Percentiles rank a stretch among this genome's conserved stretches.
These are phyloP conservation scores for Tuber borchii DNA, from an alignment of 495 filamentous ascomycete species.

Conservation along the genomic window DNA sequence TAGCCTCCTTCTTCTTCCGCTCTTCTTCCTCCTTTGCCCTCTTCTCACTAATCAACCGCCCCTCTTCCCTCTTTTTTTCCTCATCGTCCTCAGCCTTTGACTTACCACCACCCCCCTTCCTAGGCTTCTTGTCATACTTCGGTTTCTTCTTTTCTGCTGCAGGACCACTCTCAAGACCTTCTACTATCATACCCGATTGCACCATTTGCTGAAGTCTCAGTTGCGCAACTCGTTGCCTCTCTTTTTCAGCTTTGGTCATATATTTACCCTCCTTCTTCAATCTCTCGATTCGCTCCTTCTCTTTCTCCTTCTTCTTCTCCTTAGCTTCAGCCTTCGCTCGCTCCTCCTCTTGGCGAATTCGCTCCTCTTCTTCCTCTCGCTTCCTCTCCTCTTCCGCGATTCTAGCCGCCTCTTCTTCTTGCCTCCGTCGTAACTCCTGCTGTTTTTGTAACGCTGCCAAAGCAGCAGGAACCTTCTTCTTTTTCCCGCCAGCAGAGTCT, in stretches of 20 bases:
- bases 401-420: slow-evolving; percentile 69
- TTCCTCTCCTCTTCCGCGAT: slow-evolving; percentile 66
- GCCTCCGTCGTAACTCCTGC: slow-evolving; percentile 70
- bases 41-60: slow-evolving; percentile 59
- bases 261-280: slow-evolving; percentile 93
- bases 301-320: slow-evolving; percentile 82
- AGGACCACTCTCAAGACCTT: slow-evolving; percentile 56
- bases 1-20: slow-evolving; percentile 35
- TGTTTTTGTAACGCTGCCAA: slow-evolving; percentile 81
- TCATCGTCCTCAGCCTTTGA: slow-evolving; percentile 59
- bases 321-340: slow-evolving; percentile 66
- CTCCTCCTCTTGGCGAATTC: slow-evolving; percentile 62
- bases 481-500: slow-evolving; percentile 55
- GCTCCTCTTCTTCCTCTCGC: slow-evolving; percentile 62
- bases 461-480: slow-evolving; percentile 84
- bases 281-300: slow-evolving; percentile 92
- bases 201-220: slow-evolving; percentile 91
- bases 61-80: slow-evolving; percentile 62
- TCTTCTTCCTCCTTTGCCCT: slow-evolving; percentile 56
- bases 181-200: slow-evolving; percentile 75
- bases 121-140: slow-evolving; percentile 66
- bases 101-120: slow-evolving; percentile 61
- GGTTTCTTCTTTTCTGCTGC: slow-evolving; percentile 68
- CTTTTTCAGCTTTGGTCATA: slow-evolving; percentile 86
- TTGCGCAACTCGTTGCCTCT: slow-evolving; percentile 75